Percentiles rank a stretch among this genome's conserved stretches.
Evolutionary conservation across 306 rosid species (phyloP).

Genomic region (Oxytropis ochrocephala): DNA sequence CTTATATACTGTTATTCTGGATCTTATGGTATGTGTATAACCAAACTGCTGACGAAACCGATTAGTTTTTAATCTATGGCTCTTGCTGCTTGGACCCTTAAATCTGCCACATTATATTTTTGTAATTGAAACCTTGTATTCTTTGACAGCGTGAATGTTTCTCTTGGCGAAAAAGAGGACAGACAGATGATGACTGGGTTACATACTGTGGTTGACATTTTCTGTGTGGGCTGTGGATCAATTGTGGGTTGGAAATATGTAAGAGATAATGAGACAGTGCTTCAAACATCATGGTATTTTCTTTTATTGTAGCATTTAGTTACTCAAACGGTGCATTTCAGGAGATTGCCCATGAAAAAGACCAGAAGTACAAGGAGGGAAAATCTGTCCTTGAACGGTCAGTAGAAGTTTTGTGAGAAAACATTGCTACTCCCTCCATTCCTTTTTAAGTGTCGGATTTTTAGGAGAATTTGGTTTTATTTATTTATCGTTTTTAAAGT

Average conservation of each 20-base stretch:
- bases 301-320: constrained; percentile 24
- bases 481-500: too few species aligned
- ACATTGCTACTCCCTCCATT: background rate
- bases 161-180: constrained; percentile 67
- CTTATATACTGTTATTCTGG: background rate
- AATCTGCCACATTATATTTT: background rate
- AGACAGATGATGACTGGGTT: constrained; percentile 71
- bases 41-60: background rate
- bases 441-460: too few species aligned
- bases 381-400: constrained; percentile 69
- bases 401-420: constrained; percentile 31
- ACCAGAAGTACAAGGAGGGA: constrained; percentile 72
- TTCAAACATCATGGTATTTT: constrained; percentile 14
- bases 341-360: constrained; percentile 52
- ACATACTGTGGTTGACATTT: constrained; percentile 89
- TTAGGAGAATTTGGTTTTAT: too few species aligned
- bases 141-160: constrained; percentile 61
- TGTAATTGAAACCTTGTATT: constrained; percentile 17
- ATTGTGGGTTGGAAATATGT: constrained; percentile 93
- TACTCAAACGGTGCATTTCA: constrained; percentile 37
- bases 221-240: constrained; percentile 90
- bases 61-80: background rate
- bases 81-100: constrained; percentile 4
- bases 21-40: background rate
- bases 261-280: constrained; percentile 51